Base-by-base conservation (phyloP, 495 filamentous ascomycete species). In the Parathielavia appendiculata region DNA sequence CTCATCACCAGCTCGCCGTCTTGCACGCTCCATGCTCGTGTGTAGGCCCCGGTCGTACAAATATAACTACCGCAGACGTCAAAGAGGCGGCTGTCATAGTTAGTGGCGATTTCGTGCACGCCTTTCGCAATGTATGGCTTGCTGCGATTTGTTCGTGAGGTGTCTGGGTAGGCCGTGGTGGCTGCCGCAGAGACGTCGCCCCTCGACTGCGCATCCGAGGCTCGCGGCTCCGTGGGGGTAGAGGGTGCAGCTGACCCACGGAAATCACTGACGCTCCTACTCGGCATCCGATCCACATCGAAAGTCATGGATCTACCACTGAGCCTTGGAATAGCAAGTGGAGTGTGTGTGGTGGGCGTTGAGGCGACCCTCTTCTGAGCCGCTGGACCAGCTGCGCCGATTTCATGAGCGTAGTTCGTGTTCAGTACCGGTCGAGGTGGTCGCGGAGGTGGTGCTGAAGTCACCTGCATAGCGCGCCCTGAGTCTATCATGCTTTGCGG, bases 61-160 rank as follows among this genome's bases (percentile, higher is more conserved):
- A 91, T 86, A 56, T 88, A 87, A 59, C 90, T 85, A 13, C 92
- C 95, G 68, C 88, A 95, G 39, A 93, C 86, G 58, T 90, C 92
- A 67, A 96, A 83, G 35, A 91, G 74, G 17, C 88, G 83, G 9
- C 89, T 89, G 61, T 97, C 92, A 64, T 81, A 90, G 84, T 87
- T 87, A 1, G 89, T 92, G n/a, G 75, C 69, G 51, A 98, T 96
- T 59, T 92, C 86, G 19, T 74, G 78, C 1, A 81, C 81, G 0
- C 89, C 87, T 23, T 83, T 76, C 66, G 81, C 85, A 60, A 87
- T 83, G 57, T 80, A 76, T 0, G 93, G 95, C 43, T 88, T 88
- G 32, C 92, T 83, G 41, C 93, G 81, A 65, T 96, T 97, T 1
- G 90, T 84, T 61, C 83, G 81, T 1, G 91, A 92, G 0, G 89